Conservation (phyloP, 805 yeast genomes). For the Lachancea waltii region DNA sequence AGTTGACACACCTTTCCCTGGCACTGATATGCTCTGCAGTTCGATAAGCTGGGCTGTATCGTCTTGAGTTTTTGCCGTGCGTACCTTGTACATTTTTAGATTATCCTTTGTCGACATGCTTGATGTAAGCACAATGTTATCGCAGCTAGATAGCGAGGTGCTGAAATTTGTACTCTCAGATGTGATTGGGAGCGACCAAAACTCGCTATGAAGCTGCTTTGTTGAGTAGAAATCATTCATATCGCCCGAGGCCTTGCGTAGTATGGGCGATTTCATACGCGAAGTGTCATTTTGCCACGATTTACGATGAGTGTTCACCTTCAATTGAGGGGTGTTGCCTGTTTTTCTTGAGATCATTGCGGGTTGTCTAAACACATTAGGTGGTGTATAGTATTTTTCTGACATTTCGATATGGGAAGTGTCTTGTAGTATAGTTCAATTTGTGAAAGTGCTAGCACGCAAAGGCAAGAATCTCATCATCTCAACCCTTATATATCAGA, state of each 20-base stretch:
- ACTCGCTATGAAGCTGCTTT: conserved; percentile 23
- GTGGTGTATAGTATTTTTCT: conserved; percentile 19
- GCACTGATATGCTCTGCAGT: conserved; percentile 23
- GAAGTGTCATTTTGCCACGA: conserved; percentile 22
- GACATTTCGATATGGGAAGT: no score
- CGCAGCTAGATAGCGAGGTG: conserved; percentile 12
- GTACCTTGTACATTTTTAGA: conserved; percentile 14
- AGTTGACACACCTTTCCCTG: conserved; percentile 19
- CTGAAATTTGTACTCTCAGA: conserved; percentile 11
- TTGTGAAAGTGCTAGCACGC: no score
- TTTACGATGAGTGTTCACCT: conserved; percentile 9
- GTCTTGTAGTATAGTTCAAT: no score
- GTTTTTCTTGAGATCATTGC: conserved; percentile 20
- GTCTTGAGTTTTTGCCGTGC: background rate
- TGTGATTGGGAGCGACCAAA: conserved; percentile 17
- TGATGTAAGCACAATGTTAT: conserved; percentile 16
- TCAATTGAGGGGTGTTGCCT: background rate
- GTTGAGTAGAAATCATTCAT: conserved; percentile 26
- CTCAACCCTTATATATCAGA: no score
- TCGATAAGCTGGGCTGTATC: conserved; percentile 12
- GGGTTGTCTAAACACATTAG: conserved; percentile 25
- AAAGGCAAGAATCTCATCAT: no score
- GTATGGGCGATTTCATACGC: conserved; percentile 17
- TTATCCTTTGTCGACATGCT: conserved; percentile 14
- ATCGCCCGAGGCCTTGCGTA: conserved; percentile 26